Base-by-base conservation (phyloP, 306 rosid genomes). In the Prunus fruticosa region DNA sequence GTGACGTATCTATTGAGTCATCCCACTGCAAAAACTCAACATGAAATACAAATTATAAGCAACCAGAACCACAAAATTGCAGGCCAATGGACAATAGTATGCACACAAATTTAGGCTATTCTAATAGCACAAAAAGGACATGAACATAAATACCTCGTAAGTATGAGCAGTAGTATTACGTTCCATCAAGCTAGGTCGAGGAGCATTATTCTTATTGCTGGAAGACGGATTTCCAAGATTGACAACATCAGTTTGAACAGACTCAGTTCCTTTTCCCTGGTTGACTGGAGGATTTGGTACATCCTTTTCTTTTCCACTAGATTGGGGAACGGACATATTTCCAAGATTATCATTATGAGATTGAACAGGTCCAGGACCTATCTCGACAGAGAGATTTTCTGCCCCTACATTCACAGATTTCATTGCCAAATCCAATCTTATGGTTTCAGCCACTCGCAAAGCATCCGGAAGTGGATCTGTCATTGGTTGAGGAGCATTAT, bases 381-480 rank as follows among this genome's bases (percentile, higher is more conserved):
- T 70, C 76, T 80, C 83, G 51, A 56, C 73, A 45, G 84, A 22
- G 54, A 81, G 71, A 77, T 83, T 79, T 11, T 71, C 78, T 54
- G 73, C 75, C 74, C 73, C 74, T 28, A 14, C 67, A 43, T 23
- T 64, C 47, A 63, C 58, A 54, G 74, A 75, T 46, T 82, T 87
- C 7, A 32, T 19, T 7, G 73, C 91, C 80, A 87, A 72, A 22
- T 87, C 65, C 2, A 87, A 75, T 73, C 83, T 71, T 68, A 87
- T 65, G 65, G 69, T 73, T 64, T 86, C 91, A 28, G 96, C 82
- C 18, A 25, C 30, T 7, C 16, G 86, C 66, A 94, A 75, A 18
- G 91, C 91, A 69, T 78, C 86, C 1, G 93, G 93, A 82, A 94
- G 96, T 64, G 97, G 96, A 78, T 94, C 97, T 11, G 72, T 85